Conservation (phyloP, 495 filamentous ascomycete species). For the Annulohypoxylon maeteangense region DNA sequence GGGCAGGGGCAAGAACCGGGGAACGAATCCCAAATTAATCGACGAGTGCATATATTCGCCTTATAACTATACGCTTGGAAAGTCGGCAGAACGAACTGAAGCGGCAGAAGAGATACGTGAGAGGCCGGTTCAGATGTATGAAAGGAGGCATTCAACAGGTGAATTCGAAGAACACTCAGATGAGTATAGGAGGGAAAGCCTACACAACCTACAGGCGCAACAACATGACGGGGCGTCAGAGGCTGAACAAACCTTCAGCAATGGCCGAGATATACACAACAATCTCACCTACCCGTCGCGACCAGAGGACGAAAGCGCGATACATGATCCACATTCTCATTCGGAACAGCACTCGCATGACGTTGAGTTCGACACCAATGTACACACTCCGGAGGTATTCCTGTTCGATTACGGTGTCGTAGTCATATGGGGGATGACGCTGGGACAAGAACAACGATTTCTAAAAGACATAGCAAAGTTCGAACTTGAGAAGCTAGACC, state of each 20-base stretch:
- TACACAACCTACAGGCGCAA: slow-evolving; percentile 34
- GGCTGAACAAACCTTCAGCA: slow-evolving; percentile 26
- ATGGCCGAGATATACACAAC: slow-evolving; percentile 45
- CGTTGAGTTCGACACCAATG: slow-evolving; percentile 73
- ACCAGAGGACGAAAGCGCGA: slow-evolving; percentile 39
- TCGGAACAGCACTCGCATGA: slow-evolving; percentile 32
- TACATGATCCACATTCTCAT: slow-evolving; percentile 42
- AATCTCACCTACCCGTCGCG: slow-evolving; percentile 42
- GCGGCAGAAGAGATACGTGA: slow-evolving; percentile 48
- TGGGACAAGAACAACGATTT: slow-evolving; percentile 84
- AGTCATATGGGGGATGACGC: slow-evolving; percentile 99
- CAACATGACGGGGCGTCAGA: slow-evolving; percentile 33
- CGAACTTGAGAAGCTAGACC: slow-evolving; percentile 85
- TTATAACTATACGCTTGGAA: slow-evolving; percentile 73
- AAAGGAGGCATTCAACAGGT: slow-evolving; percentile 69
- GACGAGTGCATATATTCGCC: slow-evolving; percentile 98
- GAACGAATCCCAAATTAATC: slow-evolving; percentile 86
- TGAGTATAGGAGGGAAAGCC: slow-evolving; percentile 35
- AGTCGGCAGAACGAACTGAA: slow-evolving; percentile 49
- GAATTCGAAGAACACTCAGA: slow-evolving; percentile 47
- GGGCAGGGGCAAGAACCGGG: slow-evolving; percentile 75
- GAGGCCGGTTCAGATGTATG: slow-evolving; percentile 57
- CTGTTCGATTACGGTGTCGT: slow-evolving; percentile 98
- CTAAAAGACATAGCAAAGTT: slow-evolving; percentile 96
- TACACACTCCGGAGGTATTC: slow-evolving; percentile 93